Evolutionary conservation across 441 rosid genomes (phyloP), one percentile per base, ranked within the genome.

Genomic region (Populus hybrid): DNA sequence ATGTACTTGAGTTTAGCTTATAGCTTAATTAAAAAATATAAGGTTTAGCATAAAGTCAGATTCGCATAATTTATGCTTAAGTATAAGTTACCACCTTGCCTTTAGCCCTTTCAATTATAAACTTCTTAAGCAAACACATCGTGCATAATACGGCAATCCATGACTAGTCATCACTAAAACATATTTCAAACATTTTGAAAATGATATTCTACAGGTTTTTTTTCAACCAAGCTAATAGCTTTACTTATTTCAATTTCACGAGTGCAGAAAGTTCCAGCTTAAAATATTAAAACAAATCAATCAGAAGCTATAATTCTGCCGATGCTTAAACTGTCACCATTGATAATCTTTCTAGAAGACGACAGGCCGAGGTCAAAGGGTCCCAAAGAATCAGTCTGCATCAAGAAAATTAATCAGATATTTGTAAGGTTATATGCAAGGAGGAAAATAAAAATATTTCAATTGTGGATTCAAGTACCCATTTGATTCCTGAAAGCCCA

Each of bases 401-500:
- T 45, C 64, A 76, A 82, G 42, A 77, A 42, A 31, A 50, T 42
- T 76, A n/a, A 65, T 64, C 42, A 68, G 68, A 24, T 11, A 56
- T 28, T n/a, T n/a, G 24, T 26, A 40, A 36, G 64, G 28, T 68
- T 23, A 28, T 53, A 53, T 23, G 7, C 23, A 36, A 16, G 70
- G 64, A 80, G 20, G 20, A 0, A 29, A 29, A 29, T 29, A 29
- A 29, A 29, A 29, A 24, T 36, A 73, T 35, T 6, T 31, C 67
- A 9, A 40, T 26, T 24, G 28, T 20, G 76, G 65, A 77, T 72
- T 29, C 24, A 79, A 74, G 53, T 89, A 93, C 99, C 98, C 98
- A 93, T 84, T 93, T 90, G 81, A 93, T 92, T 82, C 90, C 94
- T 74, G 97, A 89, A 64, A 93, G 80, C 24, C 97, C 99, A 77